A percentile compares a stretch with the other conserved stretches of the same genome.
These are phyloP conservation scores for Chlorella sp. DNA, from an alignment of 139 green algal species.

Conservation along the genomic window DNA sequence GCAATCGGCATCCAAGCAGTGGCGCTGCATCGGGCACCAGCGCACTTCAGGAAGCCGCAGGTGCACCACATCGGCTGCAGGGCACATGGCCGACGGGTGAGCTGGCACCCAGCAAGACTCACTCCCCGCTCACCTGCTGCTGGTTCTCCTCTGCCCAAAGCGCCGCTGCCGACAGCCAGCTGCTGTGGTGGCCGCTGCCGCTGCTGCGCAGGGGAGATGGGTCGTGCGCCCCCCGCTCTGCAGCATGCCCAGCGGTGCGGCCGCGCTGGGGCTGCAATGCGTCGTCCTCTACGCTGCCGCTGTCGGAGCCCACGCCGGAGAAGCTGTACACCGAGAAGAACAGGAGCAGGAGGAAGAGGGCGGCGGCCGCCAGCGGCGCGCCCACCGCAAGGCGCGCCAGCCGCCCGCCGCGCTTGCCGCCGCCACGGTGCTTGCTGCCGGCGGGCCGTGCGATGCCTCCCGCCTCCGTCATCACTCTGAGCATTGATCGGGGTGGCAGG, in stretches of 20 bases:
- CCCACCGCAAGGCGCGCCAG: neutral
- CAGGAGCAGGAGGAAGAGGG: neutral
- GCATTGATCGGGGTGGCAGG: too few species aligned
- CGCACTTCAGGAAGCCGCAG: too few species aligned
- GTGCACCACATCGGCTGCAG: too few species aligned
- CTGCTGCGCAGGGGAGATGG: neutral
- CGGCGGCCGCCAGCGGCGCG: constrained; percentile 5
- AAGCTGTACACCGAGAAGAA: constrained; percentile 2
- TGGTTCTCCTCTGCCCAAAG: constrained; percentile 33
- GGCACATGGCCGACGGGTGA: too few species aligned
- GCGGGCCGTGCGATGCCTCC: neutral
- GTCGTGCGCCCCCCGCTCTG: neutral
- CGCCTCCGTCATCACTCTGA: neutral
- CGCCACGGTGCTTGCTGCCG: neutral
- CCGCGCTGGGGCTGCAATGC: too few species aligned
- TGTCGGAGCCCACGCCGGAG: neutral
- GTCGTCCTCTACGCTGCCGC: neutral
- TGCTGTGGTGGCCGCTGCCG: constrained; percentile 2
- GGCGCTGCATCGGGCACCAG: too few species aligned
- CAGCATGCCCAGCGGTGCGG: neutral
- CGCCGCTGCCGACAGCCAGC: constrained; percentile 19
- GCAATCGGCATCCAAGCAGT: too few species aligned
- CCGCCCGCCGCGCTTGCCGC: neutral
- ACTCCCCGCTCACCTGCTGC: too few species aligned
- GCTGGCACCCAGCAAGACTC: too few species aligned